Evolutionary conservation across 2,329 filamentous ascomycete species (phyloP), one percentile per base, ranked within the genome.

Genomic region (Cercospora sp.): DNA sequence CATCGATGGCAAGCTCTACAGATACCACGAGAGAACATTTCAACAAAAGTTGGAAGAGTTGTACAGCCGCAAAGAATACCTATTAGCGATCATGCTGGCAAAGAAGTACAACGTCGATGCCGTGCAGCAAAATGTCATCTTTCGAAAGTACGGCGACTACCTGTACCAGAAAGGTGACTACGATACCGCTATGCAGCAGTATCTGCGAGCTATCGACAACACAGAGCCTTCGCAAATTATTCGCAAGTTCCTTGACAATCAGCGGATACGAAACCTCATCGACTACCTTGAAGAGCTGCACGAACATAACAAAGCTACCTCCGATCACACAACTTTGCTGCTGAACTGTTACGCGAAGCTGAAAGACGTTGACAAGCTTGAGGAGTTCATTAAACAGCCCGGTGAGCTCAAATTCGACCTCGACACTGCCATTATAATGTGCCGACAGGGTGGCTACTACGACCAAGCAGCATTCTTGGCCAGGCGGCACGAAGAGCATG

Each of bases 141-240:
- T 94, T 76, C 89, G 94, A 67, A 94, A 90, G 77, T 98, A 97
- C 79, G 95, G 94, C 12, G 95, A 99, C 77, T 92, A 94, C 75
- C 81, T 98, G 3, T 98, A 99, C 75, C 92, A 96, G 72, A 97
- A 96, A 76, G 93, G 91, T 4, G 94, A 97, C 76, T 99, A 94
- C 76, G 95, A 99, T 76, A 95, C 92, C 6, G 94, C 96, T n/a
- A 99, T 99, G 96, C 91, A 96, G 75, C 95, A 98, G 79, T 99
- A 99, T 77, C 89, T 99, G 70, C 91, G 93, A 73, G 94, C 96
- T 0, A 97, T 99, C 68, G 94, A 97, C 77, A 95, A 92, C 67
- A 98, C 94, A 0, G 94, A 98, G 75, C 94, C 94, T 6, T 97
- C 94, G 1, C 94, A 97, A 76, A 93, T 98, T 58, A 97, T 98